These are phyloP conservation scores for Noccaea caerulescens DNA, from an alignment of 345 rosid genomes.

Conservation along the genomic window DNA sequence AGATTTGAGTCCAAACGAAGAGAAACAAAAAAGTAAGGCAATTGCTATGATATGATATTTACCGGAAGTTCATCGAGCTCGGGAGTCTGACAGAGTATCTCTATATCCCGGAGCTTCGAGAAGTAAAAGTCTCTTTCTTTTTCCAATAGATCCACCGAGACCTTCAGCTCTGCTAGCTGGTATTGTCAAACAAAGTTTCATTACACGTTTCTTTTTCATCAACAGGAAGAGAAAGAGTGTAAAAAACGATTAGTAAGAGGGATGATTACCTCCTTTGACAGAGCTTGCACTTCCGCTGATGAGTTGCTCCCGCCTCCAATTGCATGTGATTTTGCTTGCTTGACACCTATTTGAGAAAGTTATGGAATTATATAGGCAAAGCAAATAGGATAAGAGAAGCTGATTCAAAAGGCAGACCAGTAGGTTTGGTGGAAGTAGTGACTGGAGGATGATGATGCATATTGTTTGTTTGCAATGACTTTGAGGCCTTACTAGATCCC, in stretches of 20 bases:
- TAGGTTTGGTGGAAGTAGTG: slow-evolving; percentile 30
- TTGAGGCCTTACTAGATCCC: slow-evolving; percentile 64
- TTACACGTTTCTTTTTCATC: not conserved
- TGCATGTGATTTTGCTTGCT: slow-evolving; percentile 55
- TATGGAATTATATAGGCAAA: not conserved
- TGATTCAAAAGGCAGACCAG: slow-evolving; percentile 18
- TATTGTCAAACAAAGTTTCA: slow-evolving; percentile 11
- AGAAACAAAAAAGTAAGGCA: not conserved
- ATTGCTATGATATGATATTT: slow-evolving; percentile 27
- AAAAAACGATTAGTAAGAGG: not conserved
- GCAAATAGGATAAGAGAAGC: slow-evolving; percentile 11
- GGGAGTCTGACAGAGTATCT: slow-evolving; percentile 81
- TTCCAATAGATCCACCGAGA: slow-evolving; percentile 74
- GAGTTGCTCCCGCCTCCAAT: slow-evolving; percentile 52
- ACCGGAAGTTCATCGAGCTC: slow-evolving; percentile 72
- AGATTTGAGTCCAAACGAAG: not conserved
- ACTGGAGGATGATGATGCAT: slow-evolving; percentile 42
- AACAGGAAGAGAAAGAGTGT: not conserved
- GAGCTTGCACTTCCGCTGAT: slow-evolving; percentile 57
- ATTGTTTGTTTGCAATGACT: slow-evolving; percentile 77
- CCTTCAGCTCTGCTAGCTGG: slow-evolving; percentile 76
- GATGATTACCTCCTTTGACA: slow-evolving; percentile 76
- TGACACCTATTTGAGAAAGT: slow-evolving; percentile 53
- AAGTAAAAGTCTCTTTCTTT: slow-evolving; percentile 96
- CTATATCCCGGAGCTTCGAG: slow-evolving; percentile 82